Percentiles rank a stretch among this genome's conserved stretches.
phyloP scores from a whole-genome alignment of 2,329 filamentous ascomycete genomes.

The Cladosporium sp. region DNA sequence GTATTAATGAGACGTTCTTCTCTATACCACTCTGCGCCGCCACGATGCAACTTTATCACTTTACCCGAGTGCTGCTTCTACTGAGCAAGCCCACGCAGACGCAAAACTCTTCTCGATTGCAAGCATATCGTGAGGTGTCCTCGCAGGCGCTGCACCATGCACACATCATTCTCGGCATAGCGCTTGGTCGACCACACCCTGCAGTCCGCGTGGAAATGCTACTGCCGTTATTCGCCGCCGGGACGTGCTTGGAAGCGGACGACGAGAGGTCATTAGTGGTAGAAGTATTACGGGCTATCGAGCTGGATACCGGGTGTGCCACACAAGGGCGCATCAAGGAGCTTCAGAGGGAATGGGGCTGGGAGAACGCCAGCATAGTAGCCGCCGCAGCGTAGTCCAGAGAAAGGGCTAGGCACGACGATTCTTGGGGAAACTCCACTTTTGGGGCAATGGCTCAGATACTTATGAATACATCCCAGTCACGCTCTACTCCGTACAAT shows the following conservation, averaged over 20 bases:
- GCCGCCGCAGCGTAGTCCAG: background rate
- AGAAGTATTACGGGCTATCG: conserved; percentile 55
- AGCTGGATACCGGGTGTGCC: conserved; percentile 57
- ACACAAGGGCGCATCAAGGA: conserved; percentile 54
- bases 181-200: conserved; percentile 49
- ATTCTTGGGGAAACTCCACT: no score
- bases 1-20: conserved; percentile 54
- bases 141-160: conserved; percentile 51
- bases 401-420: background rate
- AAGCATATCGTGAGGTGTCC: conserved; percentile 49
- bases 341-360: conserved; percentile 43
- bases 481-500: no score
- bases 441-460: no score
- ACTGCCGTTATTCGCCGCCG: conserved; percentile 54
- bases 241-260: conserved; percentile 51
- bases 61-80: conserved; percentile 55
- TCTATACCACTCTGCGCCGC: conserved; percentile 57
- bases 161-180: conserved; percentile 56
- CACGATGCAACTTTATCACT: conserved; percentile 60
- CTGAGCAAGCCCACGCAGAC: conserved; percentile 54
- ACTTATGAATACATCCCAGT: no score
- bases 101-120: conserved; percentile 43
- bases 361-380: conserved; percentile 11
- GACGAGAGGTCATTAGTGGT: conserved; percentile 51
- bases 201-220: conserved; percentile 53